A percentile compares a stretch with the other conserved stretches of the same genome.
These are phyloP conservation scores for Antrodiella citrinella DNA, from an alignment of 768 basidiomycete species.

Conservation along the genomic window DNA sequence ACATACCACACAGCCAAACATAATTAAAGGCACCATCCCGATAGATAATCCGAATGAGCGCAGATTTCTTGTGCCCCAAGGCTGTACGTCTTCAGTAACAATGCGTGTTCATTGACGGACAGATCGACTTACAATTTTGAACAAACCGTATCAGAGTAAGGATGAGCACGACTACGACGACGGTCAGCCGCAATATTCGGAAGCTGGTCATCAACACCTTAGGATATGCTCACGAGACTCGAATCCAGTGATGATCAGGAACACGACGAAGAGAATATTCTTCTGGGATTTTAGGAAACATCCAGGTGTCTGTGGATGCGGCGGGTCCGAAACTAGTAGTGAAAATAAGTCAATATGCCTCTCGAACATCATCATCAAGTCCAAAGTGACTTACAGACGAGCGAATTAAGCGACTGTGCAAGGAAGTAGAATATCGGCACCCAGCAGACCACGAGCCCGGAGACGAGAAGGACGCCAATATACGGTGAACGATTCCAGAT, in stretches of 20 bases:
- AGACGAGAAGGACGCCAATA: background rate
- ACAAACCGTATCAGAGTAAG: background rate
- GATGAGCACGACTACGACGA: background rate
- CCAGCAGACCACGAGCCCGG: background rate
- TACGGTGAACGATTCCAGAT: constrained; percentile 2
- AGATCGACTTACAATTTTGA: background rate
- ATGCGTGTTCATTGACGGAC: no score
- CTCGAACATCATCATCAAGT: no score
- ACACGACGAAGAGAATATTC: constrained; percentile 5
- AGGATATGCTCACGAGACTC: constrained; percentile 1
- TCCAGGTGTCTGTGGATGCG: background rate
- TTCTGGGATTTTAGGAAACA: constrained; percentile 2
- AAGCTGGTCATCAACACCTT: no score
- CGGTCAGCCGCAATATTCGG: no score
- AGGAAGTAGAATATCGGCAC: constrained; percentile 4
- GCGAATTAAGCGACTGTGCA: constrained; percentile 4
- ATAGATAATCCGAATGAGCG: constrained; percentile 1
- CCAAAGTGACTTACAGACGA: constrained; percentile 7
- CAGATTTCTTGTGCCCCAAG: background rate
- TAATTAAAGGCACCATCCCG: constrained; percentile 7
- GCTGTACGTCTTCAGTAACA: no score
- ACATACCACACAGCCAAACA: constrained; percentile 8
- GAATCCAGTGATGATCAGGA: constrained; percentile 6
- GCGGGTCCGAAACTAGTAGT: background rate
- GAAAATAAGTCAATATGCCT: no score